phyloP scores from a whole-genome alignment of 371 early-diverging fungal genomes.

The Mortierella sp. region DNA sequence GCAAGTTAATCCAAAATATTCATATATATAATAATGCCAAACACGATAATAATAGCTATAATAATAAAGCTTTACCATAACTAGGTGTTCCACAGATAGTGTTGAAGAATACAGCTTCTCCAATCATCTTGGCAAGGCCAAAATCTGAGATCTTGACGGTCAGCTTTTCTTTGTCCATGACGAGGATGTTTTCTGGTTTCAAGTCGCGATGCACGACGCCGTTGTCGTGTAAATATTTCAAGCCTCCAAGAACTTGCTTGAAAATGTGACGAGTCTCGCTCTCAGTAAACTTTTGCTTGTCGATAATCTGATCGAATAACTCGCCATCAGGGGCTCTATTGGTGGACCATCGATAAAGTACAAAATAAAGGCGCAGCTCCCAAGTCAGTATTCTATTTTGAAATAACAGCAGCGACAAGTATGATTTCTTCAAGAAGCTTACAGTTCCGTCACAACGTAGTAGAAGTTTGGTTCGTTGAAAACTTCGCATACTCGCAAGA shows the following conservation, averaged over 20 bases:
- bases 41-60: background rate
- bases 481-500: conserved; percentile 70
- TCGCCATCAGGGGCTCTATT: conserved; percentile 84
- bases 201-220: conserved; percentile 87
- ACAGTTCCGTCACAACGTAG: conserved; percentile 79
- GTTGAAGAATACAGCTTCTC: conserved; percentile 70
- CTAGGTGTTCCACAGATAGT: conserved; percentile 98
- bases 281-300: conserved; percentile 80
- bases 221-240: conserved; percentile 80
- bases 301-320: conserved; percentile 91
- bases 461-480: conserved; percentile 71
- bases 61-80: conserved; percentile 72
- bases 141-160: conserved; percentile 95
- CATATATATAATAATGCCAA: background rate
- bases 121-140: conserved; percentile 91
- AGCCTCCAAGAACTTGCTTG: conserved; percentile 80
- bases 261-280: conserved; percentile 85
- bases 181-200: conserved; percentile 89
- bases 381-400: background rate
- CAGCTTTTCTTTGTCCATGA: conserved; percentile 67
- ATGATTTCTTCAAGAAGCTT: conserved; percentile 33
- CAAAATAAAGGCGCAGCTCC: background rate
- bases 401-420: background rate
- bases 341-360: background rate
- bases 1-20: background rate